Conservation (phyloP, 768 basidiomycete species). For the Coprinopsis cinerea region DNA sequence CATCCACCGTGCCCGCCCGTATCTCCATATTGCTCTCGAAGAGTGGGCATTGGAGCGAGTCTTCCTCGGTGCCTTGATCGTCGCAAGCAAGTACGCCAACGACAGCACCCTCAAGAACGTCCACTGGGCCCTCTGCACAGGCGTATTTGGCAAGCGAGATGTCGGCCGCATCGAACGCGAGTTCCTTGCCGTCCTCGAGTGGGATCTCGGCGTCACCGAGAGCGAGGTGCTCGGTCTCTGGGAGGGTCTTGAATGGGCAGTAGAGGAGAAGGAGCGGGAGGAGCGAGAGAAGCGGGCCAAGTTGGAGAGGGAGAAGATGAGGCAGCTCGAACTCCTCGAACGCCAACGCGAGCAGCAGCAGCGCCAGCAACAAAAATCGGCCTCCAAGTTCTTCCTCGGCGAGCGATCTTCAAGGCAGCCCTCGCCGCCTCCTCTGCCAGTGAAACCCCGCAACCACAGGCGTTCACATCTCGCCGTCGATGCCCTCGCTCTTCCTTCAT, state of each 20-base stretch:
- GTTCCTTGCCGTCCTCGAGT: slow-evolving; percentile 75
- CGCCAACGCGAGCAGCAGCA: neutral
- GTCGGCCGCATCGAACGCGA: slow-evolving; percentile 79
- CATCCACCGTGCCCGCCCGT: slow-evolving; percentile 70
- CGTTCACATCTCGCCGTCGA: slow-evolving; percentile 22
- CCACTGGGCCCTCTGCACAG: slow-evolving; percentile 85
- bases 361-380: slow-evolving; percentile 7
- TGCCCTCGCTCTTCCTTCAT: slow-evolving; percentile 24
- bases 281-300: slow-evolving; percentile 5
- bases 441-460: slow-evolving; percentile 5
- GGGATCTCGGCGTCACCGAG: slow-evolving; percentile 62
- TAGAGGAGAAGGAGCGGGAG: slow-evolving; percentile 10
- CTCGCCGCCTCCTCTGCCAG: neutral
- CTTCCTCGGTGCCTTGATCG: slow-evolving; percentile 85
- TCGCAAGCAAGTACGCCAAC: slow-evolving; percentile 86
- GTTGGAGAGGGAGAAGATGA: neutral
- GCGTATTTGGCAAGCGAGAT: slow-evolving; percentile 77
- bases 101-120: slow-evolving; percentile 89
- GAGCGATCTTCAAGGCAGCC: neutral
- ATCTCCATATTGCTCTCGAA: slow-evolving; percentile 75
- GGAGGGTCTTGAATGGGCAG: slow-evolving; percentile 29
- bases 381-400: slow-evolving; percentile 4
- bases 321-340: slow-evolving; percentile 2
- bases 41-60: slow-evolving; percentile 88
- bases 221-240: slow-evolving; percentile 54